Base-by-base conservation (phyloP, 1,284 basidiomycete genomes). In the Neonothopanus nambi region DNA sequence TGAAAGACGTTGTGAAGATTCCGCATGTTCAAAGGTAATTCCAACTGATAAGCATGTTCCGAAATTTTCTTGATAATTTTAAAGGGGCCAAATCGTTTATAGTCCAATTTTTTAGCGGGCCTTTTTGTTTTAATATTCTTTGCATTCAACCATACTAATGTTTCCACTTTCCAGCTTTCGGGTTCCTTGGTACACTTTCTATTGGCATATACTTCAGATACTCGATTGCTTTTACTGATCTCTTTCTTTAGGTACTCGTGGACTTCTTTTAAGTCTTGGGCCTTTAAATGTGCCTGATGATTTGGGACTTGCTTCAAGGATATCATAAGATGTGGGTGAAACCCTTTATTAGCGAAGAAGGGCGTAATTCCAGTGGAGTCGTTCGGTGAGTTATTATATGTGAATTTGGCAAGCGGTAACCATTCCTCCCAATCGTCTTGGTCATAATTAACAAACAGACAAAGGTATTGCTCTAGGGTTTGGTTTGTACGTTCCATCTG, bases 31-130 rank as follows among this genome's bases (percentile, higher is more conserved):
- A 1, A 0, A 0, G 60, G 61, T 0, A 67, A 42, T 1, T 26
- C 12, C 0, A 67, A 37, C 12, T 56, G 52, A n/a, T 46, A 66
- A 0, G 59, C 53, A 3, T 50, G 41, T 0, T 38, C 20, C 0
- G 63, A 60, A 15, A 61, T 52, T 13, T 61, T 61, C 9, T 48
- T 44, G 0, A 65, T 23, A 5, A 66, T 57, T 1, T 48, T 50
- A 23, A 66, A 66, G 6, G 41, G 41, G 11, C 41, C 41, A 12
- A 20, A 42, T 23, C 20, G 6, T 17, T 42, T 42, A 5, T 57
- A 47, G 20, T 53, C 52, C 3, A 62, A 33, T 42, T 28, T 66
- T 7, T 62, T 57, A 0, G 42, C 39, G 5, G 49, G 42, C 38
- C 37, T 35, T 17, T 50, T 52, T n/a, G 50, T 56, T n/a, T 30